Percentiles rank a stretch among this genome's conserved stretches.
These are phyloP conservation scores for Cicer bijugum DNA, from an alignment of 306 rosid species.

Conservation along the genomic window DNA sequence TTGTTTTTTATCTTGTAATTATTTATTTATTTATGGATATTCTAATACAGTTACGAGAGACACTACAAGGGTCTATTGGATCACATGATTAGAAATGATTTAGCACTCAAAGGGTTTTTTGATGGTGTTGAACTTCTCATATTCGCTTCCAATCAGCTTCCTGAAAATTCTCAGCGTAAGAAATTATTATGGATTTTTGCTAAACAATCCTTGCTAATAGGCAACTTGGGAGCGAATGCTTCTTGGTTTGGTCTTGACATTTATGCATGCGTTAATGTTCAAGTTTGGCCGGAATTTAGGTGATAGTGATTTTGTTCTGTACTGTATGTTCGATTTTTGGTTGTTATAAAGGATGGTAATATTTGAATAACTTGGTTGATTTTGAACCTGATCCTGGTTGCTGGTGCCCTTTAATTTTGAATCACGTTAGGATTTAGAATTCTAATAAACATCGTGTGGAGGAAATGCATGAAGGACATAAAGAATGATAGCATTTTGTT, in stretches of 20 bases:
- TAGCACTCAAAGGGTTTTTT: constrained; percentile 76
- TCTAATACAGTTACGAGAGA: constrained; percentile 72
- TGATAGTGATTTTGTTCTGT: constrained; percentile 9
- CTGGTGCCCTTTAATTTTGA: constrained; percentile 16
- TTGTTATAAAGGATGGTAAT: not conserved
- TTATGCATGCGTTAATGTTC: constrained; percentile 27
- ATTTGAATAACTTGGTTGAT: constrained; percentile 3
- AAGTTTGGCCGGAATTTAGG: constrained; percentile 4
- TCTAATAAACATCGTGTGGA: constrained; percentile 31
- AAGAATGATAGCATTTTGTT: not conserved
- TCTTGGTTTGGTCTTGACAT: constrained; percentile 28
- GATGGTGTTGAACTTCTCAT: constrained; percentile 84
- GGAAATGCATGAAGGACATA: constrained; percentile 22
- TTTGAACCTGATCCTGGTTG: constrained; percentile 26
- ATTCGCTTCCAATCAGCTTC: constrained; percentile 90
- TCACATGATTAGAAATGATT: constrained; percentile 78
- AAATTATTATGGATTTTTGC: constrained; percentile 36
- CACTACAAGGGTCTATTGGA: constrained; percentile 73
- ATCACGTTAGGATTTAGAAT: constrained; percentile 37
- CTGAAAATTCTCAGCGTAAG: constrained; percentile 90
- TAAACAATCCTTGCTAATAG: not conserved
- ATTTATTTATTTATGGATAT: not conserved
- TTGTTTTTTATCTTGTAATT: constrained; percentile 12
- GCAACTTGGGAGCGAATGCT: constrained; percentile 7
- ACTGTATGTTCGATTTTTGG: constrained; percentile 3